Evolutionary conservation across 306 rosid species (phyloP), one percentile per base, ranked within the genome.

Genomic region (Inga leiocalycina): DNA sequence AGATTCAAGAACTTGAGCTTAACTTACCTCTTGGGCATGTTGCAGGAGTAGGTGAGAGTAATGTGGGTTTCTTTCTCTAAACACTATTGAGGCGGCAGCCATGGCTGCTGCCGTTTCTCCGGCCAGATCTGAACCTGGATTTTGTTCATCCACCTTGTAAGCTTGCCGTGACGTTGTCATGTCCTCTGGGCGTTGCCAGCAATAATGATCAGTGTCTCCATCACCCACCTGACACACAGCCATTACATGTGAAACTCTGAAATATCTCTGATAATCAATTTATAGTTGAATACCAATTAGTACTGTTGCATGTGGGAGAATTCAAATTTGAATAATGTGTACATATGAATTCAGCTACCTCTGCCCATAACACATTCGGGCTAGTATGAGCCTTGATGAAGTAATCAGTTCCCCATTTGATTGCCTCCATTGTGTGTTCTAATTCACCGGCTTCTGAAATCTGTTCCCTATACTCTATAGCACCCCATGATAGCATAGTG

Each of bases 101-200:
- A 96, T 94, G 22, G 99, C 97, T 0, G 99, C 99, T 0, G 98
- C 92, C 0, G 95, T 89, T 69, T 96, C 99, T 73, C 97, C 98
- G 15, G 99, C 98, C 51, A 96, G 98, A 92, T 96, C 99, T 76
- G 99, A 96, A 37, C 99, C 99, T 1, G 99, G 98, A 34, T 90
- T 89, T 15, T 76, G 81, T 76, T 88, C 88, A 82, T 96, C 99
- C 45, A 96, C 89, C 91, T 90, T 96, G 86, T 89, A 96, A 1
- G 99, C 99, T 75, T 89, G 94, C 85, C 99, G 83, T 30, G 99
- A 96, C 0, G 99, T 96, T 17, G 99, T 92, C 99, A 96, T 96
- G 88, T 96, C 99, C 88, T 96, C 99, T 51, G 99, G 90, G 1
- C 99, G 74, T 82, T 96, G 99, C 99, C 99, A 96, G 68, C 99